phyloP scores from a whole-genome alignment of 2,329 filamentous ascomycete genomes.

The Fusarium sp. region DNA sequence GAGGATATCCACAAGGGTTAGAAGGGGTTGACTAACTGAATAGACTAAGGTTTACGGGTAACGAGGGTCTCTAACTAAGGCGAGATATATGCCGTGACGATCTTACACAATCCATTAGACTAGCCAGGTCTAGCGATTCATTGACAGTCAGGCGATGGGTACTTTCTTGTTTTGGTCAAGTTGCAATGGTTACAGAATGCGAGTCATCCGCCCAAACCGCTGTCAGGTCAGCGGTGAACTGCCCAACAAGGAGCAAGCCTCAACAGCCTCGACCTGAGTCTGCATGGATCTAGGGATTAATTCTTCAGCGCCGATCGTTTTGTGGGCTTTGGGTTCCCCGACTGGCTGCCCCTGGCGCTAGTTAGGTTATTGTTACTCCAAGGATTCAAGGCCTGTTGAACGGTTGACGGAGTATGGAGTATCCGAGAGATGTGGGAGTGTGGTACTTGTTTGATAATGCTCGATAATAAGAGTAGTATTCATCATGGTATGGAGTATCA shows the following conservation, averaged over 20 bases:
- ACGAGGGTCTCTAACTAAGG: background rate
- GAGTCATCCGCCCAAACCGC: slow-evolving; percentile 7
- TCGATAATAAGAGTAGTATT: too few relatives aligned
- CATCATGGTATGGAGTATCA: background rate
- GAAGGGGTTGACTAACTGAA: background rate
- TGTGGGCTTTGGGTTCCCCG: background rate
- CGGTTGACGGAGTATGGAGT: too few relatives aligned
- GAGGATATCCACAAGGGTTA: slow-evolving; percentile 8
- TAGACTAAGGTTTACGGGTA: background rate
- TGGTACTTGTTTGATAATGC: too few relatives aligned
- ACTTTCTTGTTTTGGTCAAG: background rate
- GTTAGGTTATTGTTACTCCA: background rate
- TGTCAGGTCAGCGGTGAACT: slow-evolving; percentile 5
- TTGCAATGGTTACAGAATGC: background rate
- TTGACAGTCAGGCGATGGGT: background rate
- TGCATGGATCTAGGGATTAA: slow-evolving; percentile 5
- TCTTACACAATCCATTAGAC: background rate
- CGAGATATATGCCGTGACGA: background rate
- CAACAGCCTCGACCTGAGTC: background rate
- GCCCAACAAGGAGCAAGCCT: background rate
- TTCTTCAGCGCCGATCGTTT: slow-evolving; percentile 21
- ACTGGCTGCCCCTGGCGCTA: slow-evolving; percentile 18
- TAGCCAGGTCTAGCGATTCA: background rate
- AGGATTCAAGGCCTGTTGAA: too few relatives aligned
- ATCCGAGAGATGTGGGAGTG: too few relatives aligned